Conservation (phyloP, 1,284 basidiomycete genomes). For the Cutaneotrichosporon sp. region DNA sequence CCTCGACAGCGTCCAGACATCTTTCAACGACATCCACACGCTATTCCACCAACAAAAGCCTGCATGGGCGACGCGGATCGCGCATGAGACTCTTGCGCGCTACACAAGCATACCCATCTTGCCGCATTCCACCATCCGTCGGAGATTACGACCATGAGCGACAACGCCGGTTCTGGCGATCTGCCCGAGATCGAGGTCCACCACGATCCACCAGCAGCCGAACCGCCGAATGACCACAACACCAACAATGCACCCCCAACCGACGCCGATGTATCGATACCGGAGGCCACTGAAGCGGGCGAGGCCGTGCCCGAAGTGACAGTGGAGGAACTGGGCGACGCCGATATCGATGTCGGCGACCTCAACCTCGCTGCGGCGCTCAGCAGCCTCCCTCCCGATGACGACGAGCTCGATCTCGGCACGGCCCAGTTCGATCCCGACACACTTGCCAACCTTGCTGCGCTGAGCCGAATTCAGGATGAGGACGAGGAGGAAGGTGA, state of each 20-base stretch:
- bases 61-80: neutral
- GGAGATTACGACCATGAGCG: conserved; percentile 34
- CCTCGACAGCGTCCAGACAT: neutral
- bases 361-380: conserved; percentile 15
- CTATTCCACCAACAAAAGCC: neutral
- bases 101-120: conserved; percentile 15
- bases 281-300: neutral
- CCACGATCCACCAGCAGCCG: conserved; percentile 5
- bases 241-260: neutral
- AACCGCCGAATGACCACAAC: neutral
- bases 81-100: neutral
- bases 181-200: conserved; percentile 24
- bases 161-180: conserved; percentile 30
- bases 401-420: conserved; percentile 4
- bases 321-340: neutral
- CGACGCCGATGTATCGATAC: neutral
- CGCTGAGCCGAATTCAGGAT: conserved; percentile 28
- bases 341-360: conserved; percentile 1
- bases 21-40: neutral
- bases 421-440: conserved; percentile 30
- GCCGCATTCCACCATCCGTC: conserved; percentile 5
- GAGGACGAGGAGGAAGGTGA: conserved; percentile 12
- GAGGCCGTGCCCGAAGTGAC: neutral
- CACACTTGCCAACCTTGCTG: conserved; percentile 42
- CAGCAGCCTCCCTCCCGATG: conserved; percentile 9